phyloP scores from a whole-genome alignment of 257 asterid genomes.

The Thymus mandschuricus region DNA sequence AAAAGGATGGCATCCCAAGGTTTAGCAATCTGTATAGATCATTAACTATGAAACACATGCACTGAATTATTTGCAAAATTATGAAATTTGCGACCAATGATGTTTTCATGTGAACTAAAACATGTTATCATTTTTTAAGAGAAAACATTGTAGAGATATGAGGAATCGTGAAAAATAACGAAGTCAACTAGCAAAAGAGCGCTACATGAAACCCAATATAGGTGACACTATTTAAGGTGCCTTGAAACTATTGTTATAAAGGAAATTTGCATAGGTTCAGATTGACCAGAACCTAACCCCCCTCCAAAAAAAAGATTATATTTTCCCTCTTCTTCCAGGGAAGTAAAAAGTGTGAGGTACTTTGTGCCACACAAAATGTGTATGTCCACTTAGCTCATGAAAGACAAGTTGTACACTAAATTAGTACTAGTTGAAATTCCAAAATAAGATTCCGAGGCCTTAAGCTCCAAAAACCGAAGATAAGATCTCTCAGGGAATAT shows the following conservation, averaged over 20 bases:
- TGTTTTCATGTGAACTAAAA: not conserved
- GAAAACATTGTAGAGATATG: not conserved
- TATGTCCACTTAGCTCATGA: too few relatives aligned
- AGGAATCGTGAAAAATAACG: not conserved
- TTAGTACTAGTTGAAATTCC: too few relatives aligned
- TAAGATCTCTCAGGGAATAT: too few relatives aligned
- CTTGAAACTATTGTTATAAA: not conserved
- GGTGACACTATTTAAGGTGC: not conserved
- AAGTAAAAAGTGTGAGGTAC: too few relatives aligned
- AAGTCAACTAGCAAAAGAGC: not conserved
- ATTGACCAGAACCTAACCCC: too few relatives aligned
- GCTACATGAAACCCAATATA: not conserved
- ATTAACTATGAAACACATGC: not conserved
- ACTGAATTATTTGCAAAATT: not conserved
- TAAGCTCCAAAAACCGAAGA: too few relatives aligned
- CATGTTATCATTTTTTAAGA: not conserved
- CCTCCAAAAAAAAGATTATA: too few relatives aligned
- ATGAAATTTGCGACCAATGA: not conserved
- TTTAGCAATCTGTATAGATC: not conserved
- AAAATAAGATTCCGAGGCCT: too few relatives aligned
- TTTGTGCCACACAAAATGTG: too few relatives aligned
- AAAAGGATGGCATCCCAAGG: constrained; percentile 3
- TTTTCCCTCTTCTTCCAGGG: too few relatives aligned
- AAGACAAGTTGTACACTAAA: too few relatives aligned
- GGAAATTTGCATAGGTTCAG: not conserved